A percentile compares a stretch with the other conserved stretches of the same genome.
These are phyloP conservation scores for Solanum aculeatissimum DNA, from an alignment of 305 asterid genomes.

Conservation along the genomic window DNA sequence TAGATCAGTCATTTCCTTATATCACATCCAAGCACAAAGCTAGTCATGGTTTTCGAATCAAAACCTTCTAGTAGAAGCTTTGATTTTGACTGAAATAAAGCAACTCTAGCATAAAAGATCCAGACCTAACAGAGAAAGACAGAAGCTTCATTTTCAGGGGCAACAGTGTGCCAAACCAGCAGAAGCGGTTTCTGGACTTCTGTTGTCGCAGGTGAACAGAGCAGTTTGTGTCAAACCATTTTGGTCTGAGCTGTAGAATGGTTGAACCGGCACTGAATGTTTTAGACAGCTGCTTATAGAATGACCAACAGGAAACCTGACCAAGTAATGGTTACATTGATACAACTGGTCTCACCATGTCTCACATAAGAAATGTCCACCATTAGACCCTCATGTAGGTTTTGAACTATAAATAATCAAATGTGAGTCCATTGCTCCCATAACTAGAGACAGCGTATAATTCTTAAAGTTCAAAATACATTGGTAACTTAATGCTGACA, in stretches of 20 bases:
- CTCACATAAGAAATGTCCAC: background rate
- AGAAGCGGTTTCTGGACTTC: background rate
- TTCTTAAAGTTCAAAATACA: background rate
- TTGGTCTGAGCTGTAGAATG: background rate
- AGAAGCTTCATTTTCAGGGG: background rate
- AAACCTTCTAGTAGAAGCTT: background rate
- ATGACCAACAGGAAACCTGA: background rate
- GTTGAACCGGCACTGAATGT: background rate
- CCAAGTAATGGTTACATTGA: background rate
- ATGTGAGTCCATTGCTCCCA: background rate
- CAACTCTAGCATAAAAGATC: background rate
- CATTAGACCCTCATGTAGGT: background rate
- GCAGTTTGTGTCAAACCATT: background rate
- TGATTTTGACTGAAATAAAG: background rate
- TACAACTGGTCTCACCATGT: background rate
- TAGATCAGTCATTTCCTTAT: background rate
- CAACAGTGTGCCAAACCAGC: background rate
- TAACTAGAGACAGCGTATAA: background rate
- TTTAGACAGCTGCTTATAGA: background rate
- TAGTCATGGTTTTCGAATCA: background rate
- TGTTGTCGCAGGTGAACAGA: background rate
- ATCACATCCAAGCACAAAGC: background rate
- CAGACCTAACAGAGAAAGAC: background rate
- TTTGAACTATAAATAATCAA: background rate
- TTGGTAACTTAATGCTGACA: background rate